Evolutionary conservation across 2,329 filamentous ascomycete species (phyloP).

Genomic region (Neonectria magnoliae): DNA sequence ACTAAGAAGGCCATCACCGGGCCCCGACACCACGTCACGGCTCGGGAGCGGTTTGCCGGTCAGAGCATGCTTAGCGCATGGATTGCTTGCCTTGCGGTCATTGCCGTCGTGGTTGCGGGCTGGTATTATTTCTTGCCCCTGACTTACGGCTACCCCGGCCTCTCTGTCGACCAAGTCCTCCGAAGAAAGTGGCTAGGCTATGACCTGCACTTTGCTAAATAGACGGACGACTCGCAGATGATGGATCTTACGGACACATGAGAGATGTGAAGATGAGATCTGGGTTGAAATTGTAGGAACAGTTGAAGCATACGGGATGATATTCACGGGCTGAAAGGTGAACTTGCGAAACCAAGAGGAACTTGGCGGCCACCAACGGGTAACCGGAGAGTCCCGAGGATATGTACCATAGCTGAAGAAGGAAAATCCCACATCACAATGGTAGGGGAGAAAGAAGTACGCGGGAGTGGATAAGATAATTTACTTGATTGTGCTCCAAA

Average conservation of each 20-base stretch:
- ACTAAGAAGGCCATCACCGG: slow-evolving; percentile 57
- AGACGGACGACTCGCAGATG: slow-evolving; percentile 46
- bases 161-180: slow-evolving; percentile 80
- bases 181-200: slow-evolving; percentile 96
- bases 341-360: slow-evolving; percentile 12
- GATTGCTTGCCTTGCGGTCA: slow-evolving; percentile 78
- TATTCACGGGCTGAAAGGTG: slow-evolving; percentile 16
- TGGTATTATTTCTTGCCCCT: slow-evolving; percentile 96
- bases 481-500: background rate
- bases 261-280: background rate
- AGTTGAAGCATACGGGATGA: slow-evolving; percentile 12
- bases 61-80: slow-evolving; percentile 83
- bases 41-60: slow-evolving; percentile 80
- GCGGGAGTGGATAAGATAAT: slow-evolving; percentile 3
- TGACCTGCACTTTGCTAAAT: slow-evolving; percentile 99
- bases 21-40: slow-evolving; percentile 73
- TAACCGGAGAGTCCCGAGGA: slow-evolving; percentile 1
- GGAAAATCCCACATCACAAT: slow-evolving; percentile 12
- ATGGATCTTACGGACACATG: slow-evolving; percentile 2
- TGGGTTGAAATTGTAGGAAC: slow-evolving; percentile 17
- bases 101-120: slow-evolving; percentile 74
- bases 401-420: slow-evolving; percentile 24
- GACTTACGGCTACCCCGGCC: slow-evolving; percentile 93
- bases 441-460: slow-evolving; percentile 2
- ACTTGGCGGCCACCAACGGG: slow-evolving; percentile 15